A percentile compares a stretch with the other conserved stretches of the same genome.
Evolutionary conservation across 805 yeast species (phyloP).

Genomic region (Dipodascus geniculatus): DNA sequence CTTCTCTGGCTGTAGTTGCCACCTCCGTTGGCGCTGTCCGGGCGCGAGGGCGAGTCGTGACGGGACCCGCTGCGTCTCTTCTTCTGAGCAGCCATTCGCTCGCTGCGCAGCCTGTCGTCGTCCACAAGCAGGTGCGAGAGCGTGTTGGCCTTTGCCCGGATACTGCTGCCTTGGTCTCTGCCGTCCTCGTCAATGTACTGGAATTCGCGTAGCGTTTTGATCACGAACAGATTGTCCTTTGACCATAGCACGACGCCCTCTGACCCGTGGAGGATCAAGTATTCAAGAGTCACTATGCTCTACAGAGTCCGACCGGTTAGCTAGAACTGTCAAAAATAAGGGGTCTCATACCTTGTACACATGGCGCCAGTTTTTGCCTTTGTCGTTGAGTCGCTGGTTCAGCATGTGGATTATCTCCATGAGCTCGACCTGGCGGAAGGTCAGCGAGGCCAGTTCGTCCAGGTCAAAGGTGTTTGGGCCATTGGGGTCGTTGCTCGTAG

Average conservation of each 20-base stretch:
- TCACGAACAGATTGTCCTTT: conserved; percentile 73
- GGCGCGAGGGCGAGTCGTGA: conserved; percentile 2
- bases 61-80: conserved; percentile 9
- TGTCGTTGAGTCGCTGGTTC: conserved; percentile 84
- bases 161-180: conserved; percentile 77
- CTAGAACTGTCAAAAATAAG: not conserved
- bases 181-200: conserved; percentile 68
- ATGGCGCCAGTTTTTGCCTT: conserved; percentile 96
- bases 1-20: conserved; percentile 19
- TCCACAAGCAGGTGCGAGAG: conserved; percentile 69
- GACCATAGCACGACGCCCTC: conserved; percentile 90
- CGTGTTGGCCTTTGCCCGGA: conserved; percentile 83
- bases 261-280: conserved; percentile 71
- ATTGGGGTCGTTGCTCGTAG: conserved; percentile 77
- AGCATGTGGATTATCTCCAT: conserved; percentile 89
- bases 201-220: conserved; percentile 86
- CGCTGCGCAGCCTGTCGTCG: conserved; percentile 67
- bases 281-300: conserved; percentile 39
- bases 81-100: conserved; percentile 37
- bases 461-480: conserved; percentile 75
- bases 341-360: conserved; percentile 74
- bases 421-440: conserved; percentile 61
- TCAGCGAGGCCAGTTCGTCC: conserved; percentile 71
- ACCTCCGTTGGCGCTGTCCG: conserved; percentile 17
- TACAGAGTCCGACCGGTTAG: not conserved